A percentile compares a stretch with the other conserved stretches of the same genome.
phyloP scores from a whole-genome alignment of 495 filamentous ascomycete genomes.

The Neurospora sp. region DNA sequence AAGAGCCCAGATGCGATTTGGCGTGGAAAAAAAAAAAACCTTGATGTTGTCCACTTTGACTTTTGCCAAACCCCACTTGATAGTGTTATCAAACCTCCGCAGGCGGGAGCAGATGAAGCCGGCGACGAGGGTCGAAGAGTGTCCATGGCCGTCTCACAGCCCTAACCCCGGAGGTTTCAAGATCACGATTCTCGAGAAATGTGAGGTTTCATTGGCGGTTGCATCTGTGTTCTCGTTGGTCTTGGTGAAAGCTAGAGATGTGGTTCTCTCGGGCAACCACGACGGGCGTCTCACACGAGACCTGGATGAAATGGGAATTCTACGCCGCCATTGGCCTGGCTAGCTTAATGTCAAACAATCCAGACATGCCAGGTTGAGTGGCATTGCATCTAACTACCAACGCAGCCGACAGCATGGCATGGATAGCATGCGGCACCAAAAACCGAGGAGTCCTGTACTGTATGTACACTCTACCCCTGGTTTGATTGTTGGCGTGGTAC shows the following conservation, averaged over 20 bases:
- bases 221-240: background rate
- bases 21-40: background rate
- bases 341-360: background rate
- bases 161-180: background rate
- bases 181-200: background rate
- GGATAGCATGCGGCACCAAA: background rate
- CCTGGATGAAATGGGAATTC: background rate
- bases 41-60: background rate
- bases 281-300: background rate
- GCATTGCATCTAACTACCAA: background rate
- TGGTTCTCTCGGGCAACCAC: background rate
- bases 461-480: no score
- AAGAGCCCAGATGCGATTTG: background rate
- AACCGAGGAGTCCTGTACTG: background rate
- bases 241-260: background rate
- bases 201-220: background rate
- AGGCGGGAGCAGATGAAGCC: background rate
- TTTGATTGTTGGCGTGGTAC: no score
- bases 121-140: background rate
- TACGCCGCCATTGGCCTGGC: background rate
- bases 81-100: background rate
- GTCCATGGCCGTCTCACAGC: background rate
- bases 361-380: background rate
- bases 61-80: background rate
- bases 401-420: background rate